Percentiles rank a stretch among this genome's conserved stretches.
These are phyloP conservation scores for Penicillium sp. DNA, from an alignment of 2,329 filamentous ascomycete genomes.

Conservation along the genomic window DNA sequence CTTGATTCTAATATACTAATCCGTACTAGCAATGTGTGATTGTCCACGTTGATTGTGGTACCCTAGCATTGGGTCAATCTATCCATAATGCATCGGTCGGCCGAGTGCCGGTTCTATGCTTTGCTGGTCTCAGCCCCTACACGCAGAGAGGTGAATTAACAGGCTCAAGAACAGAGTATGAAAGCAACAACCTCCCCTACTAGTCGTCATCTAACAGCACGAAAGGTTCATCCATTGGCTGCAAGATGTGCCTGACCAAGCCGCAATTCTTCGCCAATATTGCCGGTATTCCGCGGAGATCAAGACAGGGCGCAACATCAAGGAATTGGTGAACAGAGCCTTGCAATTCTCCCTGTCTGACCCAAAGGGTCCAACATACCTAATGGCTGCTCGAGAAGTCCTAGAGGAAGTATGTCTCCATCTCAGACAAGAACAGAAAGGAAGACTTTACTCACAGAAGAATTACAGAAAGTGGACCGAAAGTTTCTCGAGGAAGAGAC, in stretches of 20 bases:
- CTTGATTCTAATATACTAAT: slow-evolving; percentile 1
- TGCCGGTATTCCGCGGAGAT: slow-evolving; percentile 82
- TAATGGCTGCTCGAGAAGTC: slow-evolving; percentile 77
- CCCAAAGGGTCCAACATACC: slow-evolving; percentile 78
- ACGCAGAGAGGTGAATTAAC: slow-evolving; percentile 75
- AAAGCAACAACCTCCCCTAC: background rate
- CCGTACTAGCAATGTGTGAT: slow-evolving; percentile 63
- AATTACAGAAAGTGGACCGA: slow-evolving; percentile 22
- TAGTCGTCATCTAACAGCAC: background rate
- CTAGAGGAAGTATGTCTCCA: slow-evolving; percentile 76
- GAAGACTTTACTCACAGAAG: background rate
- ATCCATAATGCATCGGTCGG: slow-evolving; percentile 78
- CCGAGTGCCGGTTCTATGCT: slow-evolving; percentile 73
- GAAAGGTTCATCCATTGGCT: slow-evolving; percentile 71
- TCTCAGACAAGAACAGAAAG: background rate
- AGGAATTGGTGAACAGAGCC: slow-evolving; percentile 83
- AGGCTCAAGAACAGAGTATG: slow-evolving; percentile 74
- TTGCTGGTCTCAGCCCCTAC: slow-evolving; percentile 75
- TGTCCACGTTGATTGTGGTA: slow-evolving; percentile 79
- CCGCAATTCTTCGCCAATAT: slow-evolving; percentile 78
- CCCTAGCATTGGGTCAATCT: slow-evolving; percentile 75
- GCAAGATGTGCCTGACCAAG: slow-evolving; percentile 79
- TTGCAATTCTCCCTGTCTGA: slow-evolving; percentile 77
- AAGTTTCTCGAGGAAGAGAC: slow-evolving; percentile 23
- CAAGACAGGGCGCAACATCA: slow-evolving; percentile 80